Evolutionary conservation across 768 basidiomycete species (phyloP).

Genomic region (Termitomyces sp.): DNA sequence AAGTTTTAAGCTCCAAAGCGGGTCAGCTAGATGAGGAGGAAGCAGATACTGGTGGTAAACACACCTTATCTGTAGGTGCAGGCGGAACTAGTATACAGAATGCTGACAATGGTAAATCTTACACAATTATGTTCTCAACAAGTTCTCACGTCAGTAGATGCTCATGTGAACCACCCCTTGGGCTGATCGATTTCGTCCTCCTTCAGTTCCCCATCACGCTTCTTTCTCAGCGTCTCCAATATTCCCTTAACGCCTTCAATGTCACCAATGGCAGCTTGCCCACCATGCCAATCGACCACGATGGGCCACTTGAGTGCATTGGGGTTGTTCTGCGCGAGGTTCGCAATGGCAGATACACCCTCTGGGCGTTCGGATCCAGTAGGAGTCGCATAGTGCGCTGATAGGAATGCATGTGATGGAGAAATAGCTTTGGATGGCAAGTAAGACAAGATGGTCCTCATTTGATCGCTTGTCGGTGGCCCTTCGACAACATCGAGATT

Average conservation of each 20-base stretch:
- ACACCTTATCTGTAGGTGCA: background rate
- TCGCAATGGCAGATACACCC: slow-evolving; percentile 37
- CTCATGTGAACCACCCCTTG: slow-evolving; percentile 50
- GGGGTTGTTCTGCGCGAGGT: slow-evolving; percentile 50
- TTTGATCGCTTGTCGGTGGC: slow-evolving; percentile 61
- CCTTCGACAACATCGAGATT: slow-evolving; percentile 68
- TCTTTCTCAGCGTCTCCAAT: slow-evolving; percentile 58
- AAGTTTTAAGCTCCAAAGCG: too few species aligned
- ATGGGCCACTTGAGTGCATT: slow-evolving; percentile 71
- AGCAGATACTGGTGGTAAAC: background rate
- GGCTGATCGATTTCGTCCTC: slow-evolving; percentile 40
- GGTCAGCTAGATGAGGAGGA: background rate
- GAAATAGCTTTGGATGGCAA: slow-evolving; percentile 34
- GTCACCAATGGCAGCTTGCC: slow-evolving; percentile 59
- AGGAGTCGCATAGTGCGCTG: slow-evolving; percentile 51
- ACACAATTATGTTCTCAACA: background rate
- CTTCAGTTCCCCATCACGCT: slow-evolving; percentile 56
- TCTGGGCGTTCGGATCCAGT: slow-evolving; percentile 31
- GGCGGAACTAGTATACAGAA: background rate
- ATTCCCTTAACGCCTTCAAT: slow-evolving; percentile 64
- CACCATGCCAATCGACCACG: slow-evolving; percentile 72
- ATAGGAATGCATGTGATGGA: slow-evolving; percentile 46
- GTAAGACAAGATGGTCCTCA: slow-evolving; percentile 62
- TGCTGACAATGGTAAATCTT: background rate
- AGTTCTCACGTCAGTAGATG: slow-evolving; percentile 14